These are phyloP conservation scores for Passiflora organensis DNA, from an alignment of 345 rosid species.

Conservation along the genomic window DNA sequence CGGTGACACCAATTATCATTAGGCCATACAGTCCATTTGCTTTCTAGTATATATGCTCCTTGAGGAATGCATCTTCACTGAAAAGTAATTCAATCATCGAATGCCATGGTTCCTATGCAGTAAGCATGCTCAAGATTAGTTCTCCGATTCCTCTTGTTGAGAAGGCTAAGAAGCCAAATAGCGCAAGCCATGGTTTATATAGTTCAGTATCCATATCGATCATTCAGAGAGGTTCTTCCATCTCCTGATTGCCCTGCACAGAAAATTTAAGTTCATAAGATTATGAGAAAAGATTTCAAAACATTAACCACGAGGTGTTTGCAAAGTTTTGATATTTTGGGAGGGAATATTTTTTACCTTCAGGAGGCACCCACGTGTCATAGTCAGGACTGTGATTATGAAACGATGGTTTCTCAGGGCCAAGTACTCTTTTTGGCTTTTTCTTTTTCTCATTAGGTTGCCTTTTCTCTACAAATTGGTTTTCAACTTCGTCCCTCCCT, in stretches of 20 bases:
- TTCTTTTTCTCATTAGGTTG: slow-evolving; percentile 35
- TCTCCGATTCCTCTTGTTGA: too few species aligned
- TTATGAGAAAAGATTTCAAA: neutral
- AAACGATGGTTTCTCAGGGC: slow-evolving; percentile 78
- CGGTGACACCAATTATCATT: too few species aligned
- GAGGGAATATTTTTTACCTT: slow-evolving; percentile 42
- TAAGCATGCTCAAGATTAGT: too few species aligned
- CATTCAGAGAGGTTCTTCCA: slow-evolving; percentile 82
- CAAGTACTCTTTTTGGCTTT: slow-evolving; percentile 54
- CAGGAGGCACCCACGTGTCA: slow-evolving; percentile 90
- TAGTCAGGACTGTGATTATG: slow-evolving; percentile 42
- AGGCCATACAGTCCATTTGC: too few species aligned
- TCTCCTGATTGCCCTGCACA: slow-evolving; percentile 92
- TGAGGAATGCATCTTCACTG: too few species aligned
- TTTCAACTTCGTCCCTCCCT: slow-evolving; percentile 21
- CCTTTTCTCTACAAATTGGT: slow-evolving; percentile 24
- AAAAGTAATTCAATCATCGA: too few species aligned
- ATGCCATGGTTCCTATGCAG: too few species aligned
- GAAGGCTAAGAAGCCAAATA: too few species aligned
- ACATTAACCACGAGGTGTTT: too few species aligned
- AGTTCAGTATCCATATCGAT: slow-evolving; percentile 66
- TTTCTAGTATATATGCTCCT: too few species aligned
- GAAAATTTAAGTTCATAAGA: neutral
- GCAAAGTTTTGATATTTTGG: neutral
- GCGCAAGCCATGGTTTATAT: too few species aligned